phyloP scores from a whole-genome alignment of 306 rosid genomes.

The Canavalia gladiata region DNA sequence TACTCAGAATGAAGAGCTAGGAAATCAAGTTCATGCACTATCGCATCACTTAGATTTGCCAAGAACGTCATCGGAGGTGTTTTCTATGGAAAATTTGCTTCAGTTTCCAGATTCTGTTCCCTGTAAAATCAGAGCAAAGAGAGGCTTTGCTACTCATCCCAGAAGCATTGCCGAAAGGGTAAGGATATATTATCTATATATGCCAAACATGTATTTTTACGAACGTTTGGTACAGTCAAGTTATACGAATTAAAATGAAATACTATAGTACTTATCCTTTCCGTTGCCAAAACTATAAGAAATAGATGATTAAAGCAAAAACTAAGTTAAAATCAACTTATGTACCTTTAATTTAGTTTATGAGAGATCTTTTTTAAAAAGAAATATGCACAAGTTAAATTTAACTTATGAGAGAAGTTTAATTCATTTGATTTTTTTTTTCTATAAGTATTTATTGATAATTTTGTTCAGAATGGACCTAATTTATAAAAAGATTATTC shows the following conservation, averaged over 20 bases:
- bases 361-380: too few species aligned
- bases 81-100: slow-evolving; percentile 70
- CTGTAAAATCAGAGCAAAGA: slow-evolving; percentile 88
- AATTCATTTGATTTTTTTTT: too few species aligned
- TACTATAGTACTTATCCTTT: background rate
- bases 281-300: slow-evolving; percentile 16
- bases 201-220: background rate
- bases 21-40: slow-evolving; percentile 64
- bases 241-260: background rate
- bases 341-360: too few species aligned
- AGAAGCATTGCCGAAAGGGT: slow-evolving; percentile 97
- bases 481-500: background rate
- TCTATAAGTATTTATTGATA: too few species aligned
- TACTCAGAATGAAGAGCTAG: slow-evolving; percentile 66
- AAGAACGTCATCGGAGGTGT: slow-evolving; percentile 64
- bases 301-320: background rate
- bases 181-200: background rate
- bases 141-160: slow-evolving; percentile 99
- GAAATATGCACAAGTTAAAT: too few species aligned
- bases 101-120: slow-evolving; percentile 88
- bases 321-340: too few species aligned
- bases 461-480: too few species aligned
- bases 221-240: background rate
- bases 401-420: too few species aligned
- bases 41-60: slow-evolving; percentile 87